These are phyloP conservation scores for Jasminum sambac DNA, from an alignment of 257 asterid genomes.

Conservation along the genomic window DNA sequence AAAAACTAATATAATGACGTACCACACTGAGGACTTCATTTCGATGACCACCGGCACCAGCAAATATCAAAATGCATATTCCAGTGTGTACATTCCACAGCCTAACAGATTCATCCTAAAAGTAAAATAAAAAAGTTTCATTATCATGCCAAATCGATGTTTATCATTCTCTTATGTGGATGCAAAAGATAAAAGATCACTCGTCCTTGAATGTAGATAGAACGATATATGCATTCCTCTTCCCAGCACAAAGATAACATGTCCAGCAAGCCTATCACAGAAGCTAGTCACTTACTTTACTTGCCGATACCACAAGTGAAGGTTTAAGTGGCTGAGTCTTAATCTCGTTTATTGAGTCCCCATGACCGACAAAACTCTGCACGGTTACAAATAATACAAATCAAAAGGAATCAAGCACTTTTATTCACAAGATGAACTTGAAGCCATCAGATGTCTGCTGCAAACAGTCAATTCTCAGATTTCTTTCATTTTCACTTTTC, in stretches of 20 bases:
- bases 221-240: background rate
- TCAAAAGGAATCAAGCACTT: background rate
- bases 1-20: slow-evolving; percentile 18
- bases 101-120: slow-evolving; percentile 97
- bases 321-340: slow-evolving; percentile 90
- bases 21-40: slow-evolving; percentile 99
- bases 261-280: background rate
- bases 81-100: slow-evolving; percentile 97
- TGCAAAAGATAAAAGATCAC: slow-evolving; percentile 4
- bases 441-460: background rate
- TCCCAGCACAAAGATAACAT: background rate
- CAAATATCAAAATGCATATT: slow-evolving; percentile 94
- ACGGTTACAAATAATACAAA: slow-evolving; percentile 7
- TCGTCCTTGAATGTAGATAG: background rate
- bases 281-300: slow-evolving; percentile 60
- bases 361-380: slow-evolving; percentile 97
- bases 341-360: slow-evolving; percentile 91
- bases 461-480: background rate
- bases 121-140: background rate
- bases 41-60: slow-evolving; percentile 99
- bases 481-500: background rate
- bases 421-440: background rate
- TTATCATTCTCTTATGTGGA: background rate
- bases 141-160: background rate
- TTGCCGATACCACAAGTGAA: slow-evolving; percentile 90